Base-by-base conservation (phyloP, 805 yeast species). In the Candida easanensis region DNA sequence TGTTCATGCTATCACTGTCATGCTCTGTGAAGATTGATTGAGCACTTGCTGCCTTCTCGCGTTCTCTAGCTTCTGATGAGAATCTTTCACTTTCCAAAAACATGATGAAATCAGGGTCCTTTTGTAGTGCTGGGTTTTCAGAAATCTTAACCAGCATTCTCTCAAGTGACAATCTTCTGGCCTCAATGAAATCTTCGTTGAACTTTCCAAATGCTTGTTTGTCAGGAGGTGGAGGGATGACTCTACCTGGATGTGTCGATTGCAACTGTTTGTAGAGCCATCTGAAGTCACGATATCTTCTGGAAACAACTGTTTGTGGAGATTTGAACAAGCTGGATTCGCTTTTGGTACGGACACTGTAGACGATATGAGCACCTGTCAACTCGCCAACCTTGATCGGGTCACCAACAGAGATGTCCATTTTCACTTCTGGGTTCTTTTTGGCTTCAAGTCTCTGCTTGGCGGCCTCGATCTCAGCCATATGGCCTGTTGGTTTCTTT, bases 211-310 rank as follows among this genome's bases (percentile, higher is more conserved):
- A 83, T 7, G 85, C 84, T 49, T 95, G 96, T 62, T 93, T 95
- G 46, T 87, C 95, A 0, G 97, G 90, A 4, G 98, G 97, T 1
- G 98, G 96, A 1, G 99, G 98, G 19, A 93, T 81, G 28, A 93
- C 82, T 45, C 75, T 73, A 1, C 99, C 99, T 27, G 96, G 95
- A 58, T 93, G 89, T 53, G 84, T 87, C 56, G 79, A 77, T 57
- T 85, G 86, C 20, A 93, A 69, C 54, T 90, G 96, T 51, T 87
- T 88, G 62, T 89, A 91, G 11, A 93, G 71, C 98, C 98, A 91
- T 48, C 96, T 70, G 64, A 93, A 91, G 63, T 93, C 99, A 41
- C 82, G 79, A 63, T 91, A 93, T 51, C 99, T 75, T 60, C 99
- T 73, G 5, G 88, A 77, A 0, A 90, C 97, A 10, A 71, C 66